phyloP scores from a whole-genome alignment of 805 yeast species.

The Candida krabiensis region DNA sequence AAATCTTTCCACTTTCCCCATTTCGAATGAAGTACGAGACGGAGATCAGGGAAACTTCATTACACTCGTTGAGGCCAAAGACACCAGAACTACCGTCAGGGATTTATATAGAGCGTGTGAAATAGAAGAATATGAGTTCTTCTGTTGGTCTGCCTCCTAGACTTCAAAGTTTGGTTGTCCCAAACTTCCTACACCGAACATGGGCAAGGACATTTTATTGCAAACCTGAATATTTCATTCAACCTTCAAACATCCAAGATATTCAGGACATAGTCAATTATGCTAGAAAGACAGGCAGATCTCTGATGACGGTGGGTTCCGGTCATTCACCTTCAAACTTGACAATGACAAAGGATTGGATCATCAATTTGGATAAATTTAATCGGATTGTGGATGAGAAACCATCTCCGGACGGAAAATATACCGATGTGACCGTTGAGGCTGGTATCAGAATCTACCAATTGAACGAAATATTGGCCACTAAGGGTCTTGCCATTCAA shows the following conservation, averaged over 20 bases:
- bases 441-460: conserved; percentile 84
- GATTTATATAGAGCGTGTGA: too few relatives aligned
- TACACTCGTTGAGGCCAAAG: too few relatives aligned
- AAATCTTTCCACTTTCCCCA: too few relatives aligned
- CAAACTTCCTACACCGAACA: conserved; percentile 52
- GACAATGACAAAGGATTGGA: conserved; percentile 87
- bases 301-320: conserved; percentile 83
- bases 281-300: conserved; percentile 60
- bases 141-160: conserved; percentile 17
- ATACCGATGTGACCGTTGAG: conserved; percentile 89
- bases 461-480: conserved; percentile 64
- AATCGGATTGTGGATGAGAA: conserved; percentile 47
- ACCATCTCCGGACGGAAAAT: conserved; percentile 57
- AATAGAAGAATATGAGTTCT: neutral
- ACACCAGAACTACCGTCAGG: too few relatives aligned
- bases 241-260: conserved; percentile 72
- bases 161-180: conserved; percentile 34
- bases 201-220: conserved; percentile 93
- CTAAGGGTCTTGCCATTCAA: conserved; percentile 75
- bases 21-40: too few relatives aligned
- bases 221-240: conserved; percentile 74
- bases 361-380: conserved; percentile 79
- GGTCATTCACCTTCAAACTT: conserved; percentile 94
- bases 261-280: conserved; percentile 62
- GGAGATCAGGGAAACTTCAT: too few relatives aligned